phyloP scores from a whole-genome alignment of 495 filamentous ascomycete genomes.

The Cercophora sp. region DNA sequence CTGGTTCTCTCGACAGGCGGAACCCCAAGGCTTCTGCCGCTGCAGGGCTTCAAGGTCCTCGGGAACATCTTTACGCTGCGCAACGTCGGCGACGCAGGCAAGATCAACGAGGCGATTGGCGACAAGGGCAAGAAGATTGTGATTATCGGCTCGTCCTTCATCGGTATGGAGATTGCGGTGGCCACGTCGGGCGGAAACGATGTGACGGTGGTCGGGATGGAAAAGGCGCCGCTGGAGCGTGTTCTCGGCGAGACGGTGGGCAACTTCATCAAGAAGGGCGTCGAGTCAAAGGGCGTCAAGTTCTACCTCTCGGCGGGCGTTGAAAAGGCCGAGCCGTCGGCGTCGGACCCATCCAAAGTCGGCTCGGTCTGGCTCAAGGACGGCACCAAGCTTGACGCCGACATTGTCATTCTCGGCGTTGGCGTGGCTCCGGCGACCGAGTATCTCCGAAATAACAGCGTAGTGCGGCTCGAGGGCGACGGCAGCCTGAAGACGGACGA shows the following conservation, averaged over 20 bases:
- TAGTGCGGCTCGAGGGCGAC: conserved; percentile 68
- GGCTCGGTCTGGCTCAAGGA: conserved; percentile 82
- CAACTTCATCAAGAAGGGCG: conserved; percentile 65
- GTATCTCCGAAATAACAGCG: conserved; percentile 70
- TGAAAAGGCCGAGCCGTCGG: conserved; percentile 71
- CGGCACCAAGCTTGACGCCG: conserved; percentile 76
- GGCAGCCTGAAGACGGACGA: conserved; percentile 76
- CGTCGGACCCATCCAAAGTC: conserved; percentile 60
- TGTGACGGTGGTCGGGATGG: conserved; percentile 92
- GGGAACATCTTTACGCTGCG: conserved; percentile 83
- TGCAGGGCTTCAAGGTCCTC: conserved; percentile 82
- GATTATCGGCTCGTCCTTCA: conserved; percentile 87
- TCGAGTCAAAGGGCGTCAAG: conserved; percentile 82
- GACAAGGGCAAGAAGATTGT: conserved; percentile 87
- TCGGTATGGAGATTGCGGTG: conserved; percentile 92
- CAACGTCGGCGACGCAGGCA: conserved; percentile 65
- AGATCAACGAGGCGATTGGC: conserved; percentile 73
- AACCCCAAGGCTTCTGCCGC: conserved; percentile 67
- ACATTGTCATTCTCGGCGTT: conserved; percentile 86
- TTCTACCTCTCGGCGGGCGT: conserved; percentile 80
- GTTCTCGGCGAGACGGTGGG: conserved; percentile 83
- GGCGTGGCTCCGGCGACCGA: conserved; percentile 84
- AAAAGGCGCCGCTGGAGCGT: conserved; percentile 77
- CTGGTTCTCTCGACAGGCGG: conserved; percentile 87
- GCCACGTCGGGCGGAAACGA: conserved; percentile 67